A percentile compares a stretch with the other conserved stretches of the same genome.
Conservation (phyloP, 2,329 filamentous ascomycete species). For the Teratosphaeria nubilosa region DNA sequence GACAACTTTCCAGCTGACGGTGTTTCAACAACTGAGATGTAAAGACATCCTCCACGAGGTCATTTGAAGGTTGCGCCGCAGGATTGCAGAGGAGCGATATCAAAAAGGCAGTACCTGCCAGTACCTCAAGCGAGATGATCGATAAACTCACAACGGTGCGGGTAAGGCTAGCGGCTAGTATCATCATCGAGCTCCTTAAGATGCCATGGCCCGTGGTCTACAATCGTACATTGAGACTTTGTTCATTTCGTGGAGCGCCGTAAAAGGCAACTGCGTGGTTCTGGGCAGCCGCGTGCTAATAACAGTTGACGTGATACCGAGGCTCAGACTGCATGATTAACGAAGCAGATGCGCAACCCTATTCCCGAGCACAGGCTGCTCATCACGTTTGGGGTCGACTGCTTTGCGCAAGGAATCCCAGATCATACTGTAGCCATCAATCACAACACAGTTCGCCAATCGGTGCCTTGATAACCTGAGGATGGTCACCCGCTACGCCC, state of each 20-base stretch:
- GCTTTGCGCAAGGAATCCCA: background rate
- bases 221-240: background rate
- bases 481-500: background rate
- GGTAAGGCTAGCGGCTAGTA: background rate
- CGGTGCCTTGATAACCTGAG: background rate
- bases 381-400: background rate
- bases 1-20: background rate
- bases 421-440: background rate
- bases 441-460: background rate
- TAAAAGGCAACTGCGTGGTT: no score
- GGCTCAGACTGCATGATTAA: background rate
- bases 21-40: conserved; percentile 27
- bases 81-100: background rate
- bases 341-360: background rate
- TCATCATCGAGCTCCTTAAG: background rate
- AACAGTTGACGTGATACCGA: background rate
- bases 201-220: background rate
- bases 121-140: background rate
- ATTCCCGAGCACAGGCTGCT: background rate
- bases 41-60: conserved; percentile 23
- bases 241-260: background rate
- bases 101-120: background rate
- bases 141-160: background rate
- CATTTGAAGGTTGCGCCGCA: background rate
- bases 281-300: background rate